phyloP scores from a whole-genome alignment of 2,329 filamentous ascomycete species.

The Nemania serpens region DNA sequence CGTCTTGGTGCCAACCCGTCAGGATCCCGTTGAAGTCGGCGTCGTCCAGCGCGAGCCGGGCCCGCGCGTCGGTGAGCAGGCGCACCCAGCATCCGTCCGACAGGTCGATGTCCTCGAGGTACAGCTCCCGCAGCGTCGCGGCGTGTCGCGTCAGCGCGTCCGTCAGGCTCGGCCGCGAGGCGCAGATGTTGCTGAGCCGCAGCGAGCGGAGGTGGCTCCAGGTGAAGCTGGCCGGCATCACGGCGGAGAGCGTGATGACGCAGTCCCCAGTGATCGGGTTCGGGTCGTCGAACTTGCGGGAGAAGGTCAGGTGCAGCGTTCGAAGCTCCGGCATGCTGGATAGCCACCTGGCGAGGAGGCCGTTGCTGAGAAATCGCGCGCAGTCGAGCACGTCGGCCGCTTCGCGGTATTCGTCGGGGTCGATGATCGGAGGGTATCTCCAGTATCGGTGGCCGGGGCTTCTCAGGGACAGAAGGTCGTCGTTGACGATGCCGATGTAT shows the following conservation, averaged over 20 bases:
- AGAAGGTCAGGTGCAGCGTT: not conserved
- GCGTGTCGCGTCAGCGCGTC: not conserved
- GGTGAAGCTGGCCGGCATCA: not conserved
- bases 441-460: not conserved
- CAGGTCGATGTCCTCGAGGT: not conserved
- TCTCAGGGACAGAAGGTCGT: not conserved
- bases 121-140: not conserved
- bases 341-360: not conserved
- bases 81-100: not conserved
- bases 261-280: too few relatives aligned
- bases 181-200: not conserved
- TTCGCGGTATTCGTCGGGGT: not conserved
- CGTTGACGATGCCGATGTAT: not conserved
- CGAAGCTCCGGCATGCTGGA: not conserved
- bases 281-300: not conserved
- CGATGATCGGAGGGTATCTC: not conserved
- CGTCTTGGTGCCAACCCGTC: not conserved
- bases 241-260: not conserved
- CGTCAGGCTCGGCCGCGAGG: not conserved
- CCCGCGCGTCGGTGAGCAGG: not conserved
- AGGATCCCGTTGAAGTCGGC: not conserved
- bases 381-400: not conserved
- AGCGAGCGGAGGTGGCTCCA: not conserved
- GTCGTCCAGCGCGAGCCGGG: not conserved
- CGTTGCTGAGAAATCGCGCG: too few relatives aligned